Evolutionary conservation across 306 rosid species (phyloP).

Genomic region (Malus sylvestris): DNA sequence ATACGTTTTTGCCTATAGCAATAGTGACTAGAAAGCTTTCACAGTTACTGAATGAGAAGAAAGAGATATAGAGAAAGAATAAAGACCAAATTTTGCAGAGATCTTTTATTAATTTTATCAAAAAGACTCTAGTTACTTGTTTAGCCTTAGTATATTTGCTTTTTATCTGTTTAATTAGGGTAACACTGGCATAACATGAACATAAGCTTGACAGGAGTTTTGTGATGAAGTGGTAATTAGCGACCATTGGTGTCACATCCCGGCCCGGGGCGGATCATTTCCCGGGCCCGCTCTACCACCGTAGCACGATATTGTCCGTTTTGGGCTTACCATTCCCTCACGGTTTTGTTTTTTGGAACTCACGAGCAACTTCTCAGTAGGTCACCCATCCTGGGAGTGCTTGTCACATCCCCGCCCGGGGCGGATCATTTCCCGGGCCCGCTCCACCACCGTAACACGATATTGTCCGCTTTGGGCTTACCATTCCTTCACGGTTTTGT

Average conservation of each 20-base stretch:
- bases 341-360: too few relatives aligned
- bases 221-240: neutral
- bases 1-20: neutral
- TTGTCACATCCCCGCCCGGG: too few relatives aligned
- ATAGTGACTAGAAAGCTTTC: neutral
- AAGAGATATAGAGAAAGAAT: neutral
- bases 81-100: neutral
- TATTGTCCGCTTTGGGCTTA: too few relatives aligned
- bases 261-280: too few relatives aligned
- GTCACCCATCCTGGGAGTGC: too few relatives aligned
- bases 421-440: too few relatives aligned
- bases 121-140: neutral
- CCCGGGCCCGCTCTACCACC: too few relatives aligned
- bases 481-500: too few relatives aligned
- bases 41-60: neutral
- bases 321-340: too few relatives aligned
- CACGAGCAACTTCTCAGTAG: too few relatives aligned
- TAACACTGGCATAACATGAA: neutral
- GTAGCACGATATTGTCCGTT: too few relatives aligned
- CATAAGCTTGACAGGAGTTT: neutral
- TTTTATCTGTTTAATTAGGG: neutral
- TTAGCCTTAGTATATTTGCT: neutral
- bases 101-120: neutral
- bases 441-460: too few relatives aligned
- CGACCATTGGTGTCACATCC: neutral